These are phyloP conservation scores for Apiospora hydei DNA, from an alignment of 2,329 filamentous ascomycete genomes.

Conservation along the genomic window DNA sequence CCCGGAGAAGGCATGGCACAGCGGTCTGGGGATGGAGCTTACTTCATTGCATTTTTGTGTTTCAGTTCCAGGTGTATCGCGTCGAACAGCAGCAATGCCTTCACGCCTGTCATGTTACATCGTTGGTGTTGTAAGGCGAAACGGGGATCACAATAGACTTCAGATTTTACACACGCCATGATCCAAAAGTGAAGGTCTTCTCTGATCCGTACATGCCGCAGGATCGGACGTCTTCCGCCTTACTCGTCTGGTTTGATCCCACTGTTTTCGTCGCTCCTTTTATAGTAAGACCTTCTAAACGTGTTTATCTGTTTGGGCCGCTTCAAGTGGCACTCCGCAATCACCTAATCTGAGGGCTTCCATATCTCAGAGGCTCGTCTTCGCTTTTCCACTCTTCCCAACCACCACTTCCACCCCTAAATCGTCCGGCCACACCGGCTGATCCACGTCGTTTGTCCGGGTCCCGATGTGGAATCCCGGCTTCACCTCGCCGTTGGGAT, in stretches of 20 bases:
- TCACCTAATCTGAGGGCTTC: too few relatives aligned
- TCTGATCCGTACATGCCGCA: neutral
- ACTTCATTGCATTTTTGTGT: neutral
- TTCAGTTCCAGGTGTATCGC: neutral
- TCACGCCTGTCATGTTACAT: neutral
- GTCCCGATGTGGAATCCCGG: slow-evolving; percentile 57
- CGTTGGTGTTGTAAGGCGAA: neutral
- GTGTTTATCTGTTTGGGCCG: too few relatives aligned
- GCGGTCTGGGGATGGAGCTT: neutral
- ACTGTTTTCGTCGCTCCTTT: neutral
- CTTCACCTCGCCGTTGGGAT: slow-evolving; percentile 44
- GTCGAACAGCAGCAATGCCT: neutral
- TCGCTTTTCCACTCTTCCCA: neutral
- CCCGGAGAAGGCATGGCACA: neutral
- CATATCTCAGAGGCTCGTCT: neutral
- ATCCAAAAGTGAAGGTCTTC: neutral
- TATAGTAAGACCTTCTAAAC: too few relatives aligned
- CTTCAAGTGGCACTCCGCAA: too few relatives aligned
- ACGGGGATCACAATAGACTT: neutral
- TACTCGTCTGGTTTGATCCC: neutral
- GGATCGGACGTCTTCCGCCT: neutral
- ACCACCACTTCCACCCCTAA: slow-evolving; percentile 49
- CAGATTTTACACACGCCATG: neutral
- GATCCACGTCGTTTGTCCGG: slow-evolving; percentile 57
- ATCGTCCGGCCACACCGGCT: slow-evolving; percentile 55